Evolutionary conservation across 2,329 filamentous ascomycete genomes (phyloP).

Genomic region (Trematosphaeria pertusa): DNA sequence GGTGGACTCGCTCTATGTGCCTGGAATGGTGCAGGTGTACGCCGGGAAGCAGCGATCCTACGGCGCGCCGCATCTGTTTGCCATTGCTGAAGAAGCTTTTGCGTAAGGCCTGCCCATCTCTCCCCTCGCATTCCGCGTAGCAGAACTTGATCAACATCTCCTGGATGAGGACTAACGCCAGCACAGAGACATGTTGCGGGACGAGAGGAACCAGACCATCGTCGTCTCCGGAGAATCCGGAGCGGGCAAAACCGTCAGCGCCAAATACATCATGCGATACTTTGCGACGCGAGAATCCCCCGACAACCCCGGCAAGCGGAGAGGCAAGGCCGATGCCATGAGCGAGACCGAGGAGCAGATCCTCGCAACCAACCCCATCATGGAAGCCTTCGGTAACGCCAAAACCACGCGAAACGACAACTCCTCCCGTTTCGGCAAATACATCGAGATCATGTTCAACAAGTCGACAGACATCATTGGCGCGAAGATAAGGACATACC

Average conservation of each 20-base stretch:
- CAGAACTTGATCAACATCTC: not conserved
- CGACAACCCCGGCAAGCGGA: constrained; percentile 81
- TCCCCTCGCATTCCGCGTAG: not conserved
- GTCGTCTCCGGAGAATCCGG: constrained; percentile 99
- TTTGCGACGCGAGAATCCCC: constrained; percentile 97
- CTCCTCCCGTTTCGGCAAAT: constrained; percentile 98
- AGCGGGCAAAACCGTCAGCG: constrained; percentile 98
- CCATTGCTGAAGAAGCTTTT: constrained; percentile 98
- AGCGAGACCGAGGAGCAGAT: constrained; percentile 99
- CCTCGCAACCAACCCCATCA: constrained; percentile 96
- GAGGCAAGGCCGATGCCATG: constrained; percentile 79
- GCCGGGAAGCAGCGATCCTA: constrained; percentile 95
- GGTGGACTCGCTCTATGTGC: constrained; percentile 97
- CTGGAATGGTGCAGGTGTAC: constrained; percentile 99
- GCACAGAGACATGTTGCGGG: constrained; percentile 90
- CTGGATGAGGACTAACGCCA: constrained; percentile 29
- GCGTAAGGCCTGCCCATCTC: constrained; percentile 66
- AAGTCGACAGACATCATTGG: constrained; percentile 94
- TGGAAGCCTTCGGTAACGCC: constrained; percentile 99
- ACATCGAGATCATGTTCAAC: constrained; percentile 99
- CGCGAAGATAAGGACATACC: constrained; percentile 94
- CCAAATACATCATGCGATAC: constrained; percentile 99
- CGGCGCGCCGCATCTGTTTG: constrained; percentile 96
- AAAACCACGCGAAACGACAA: constrained; percentile 99
- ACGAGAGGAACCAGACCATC: constrained; percentile 95